Base-by-base conservation (phyloP, 805 yeast genomes). In the Candida maltosa region DNA sequence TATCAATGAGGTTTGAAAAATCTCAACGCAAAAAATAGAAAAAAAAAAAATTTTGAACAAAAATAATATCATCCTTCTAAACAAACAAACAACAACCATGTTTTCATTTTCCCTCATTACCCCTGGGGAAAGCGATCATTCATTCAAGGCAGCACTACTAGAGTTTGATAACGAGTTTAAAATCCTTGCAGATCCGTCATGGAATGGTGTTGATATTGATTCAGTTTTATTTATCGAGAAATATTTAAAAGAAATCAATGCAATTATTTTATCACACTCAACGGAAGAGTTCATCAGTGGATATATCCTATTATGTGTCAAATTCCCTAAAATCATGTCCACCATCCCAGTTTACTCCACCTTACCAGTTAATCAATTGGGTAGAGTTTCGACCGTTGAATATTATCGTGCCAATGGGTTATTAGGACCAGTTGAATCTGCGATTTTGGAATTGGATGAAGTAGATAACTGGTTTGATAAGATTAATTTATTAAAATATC, bases 341-440 rank as follows among this genome's bases (percentile, higher is more conserved):
- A 66, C 76, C 23, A 75, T 89, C 16, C 87, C 88, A 2, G 83
- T 83, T 0, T 93, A 84, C 54, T 78, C 97, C 0, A 91, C 98
- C 0, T 60, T 87, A n/a, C 97, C 99, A 0, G 84, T 89, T 2
- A 70, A 82, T 9, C 89, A 87, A 49, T 63, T 93, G 50, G 97
- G 97, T 0, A 72, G 95, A 46, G 77, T 87, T 12, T 70, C 94
- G 4, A 83, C 95, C 0, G 76, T 86, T n/a, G 98, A 93, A 47
- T 64, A 76, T 20, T 93, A 88, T 54, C 61, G 94, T 41, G 63
- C 84, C 3, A 58, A 58, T 11, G 95, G 96, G 1, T 51, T 87
- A 1, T 62, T 85, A 26, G 96, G 96, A 0, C 91, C 95, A 0
- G 61, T 70, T 36, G 59, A 69, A 14, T 63, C 71, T 10, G 76